These are phyloP conservation scores for Alternaria brassicae DNA, from an alignment of 2,329 filamentous ascomycete genomes.

Conservation along the genomic window DNA sequence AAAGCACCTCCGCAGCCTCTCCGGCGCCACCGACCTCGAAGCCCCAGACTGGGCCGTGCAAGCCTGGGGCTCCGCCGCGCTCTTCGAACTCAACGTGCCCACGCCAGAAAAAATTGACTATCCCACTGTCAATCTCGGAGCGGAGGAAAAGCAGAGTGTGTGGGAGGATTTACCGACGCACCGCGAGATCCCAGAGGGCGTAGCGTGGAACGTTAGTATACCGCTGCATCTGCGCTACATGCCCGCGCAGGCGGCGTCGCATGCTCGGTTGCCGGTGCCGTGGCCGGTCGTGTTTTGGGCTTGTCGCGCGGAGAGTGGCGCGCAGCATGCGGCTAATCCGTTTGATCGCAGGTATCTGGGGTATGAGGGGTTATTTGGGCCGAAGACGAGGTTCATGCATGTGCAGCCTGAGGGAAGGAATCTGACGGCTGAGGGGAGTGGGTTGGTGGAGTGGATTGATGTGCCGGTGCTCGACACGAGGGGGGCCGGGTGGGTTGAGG, in stretches of 20 bases:
- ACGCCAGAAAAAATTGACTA: conserved; percentile 6
- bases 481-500: conserved; percentile 48
- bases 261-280: conserved; percentile 64
- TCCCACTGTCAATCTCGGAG: conserved; percentile 11
- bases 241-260: conserved; percentile 47
- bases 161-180: conserved; percentile 7
- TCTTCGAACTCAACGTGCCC: conserved; percentile 73
- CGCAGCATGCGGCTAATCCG: conserved; percentile 76
- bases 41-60: conserved; percentile 81
- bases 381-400: conserved; percentile 84
- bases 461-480: conserved; percentile 54
- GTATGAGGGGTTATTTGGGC: conserved; percentile 81
- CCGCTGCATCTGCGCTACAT: conserved; percentile 89
- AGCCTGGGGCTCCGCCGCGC: conserved; percentile 78
- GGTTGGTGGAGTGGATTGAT: conserved; percentile 44
- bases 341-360: conserved; percentile 88
- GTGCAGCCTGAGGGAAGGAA: conserved; percentile 41
- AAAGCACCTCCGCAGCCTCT: conserved; percentile 69
- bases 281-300: conserved; percentile 92
- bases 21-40: conserved; percentile 85
- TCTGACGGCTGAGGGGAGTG: background rate
- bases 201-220: conserved; percentile 69
- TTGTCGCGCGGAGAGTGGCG: conserved; percentile 71
- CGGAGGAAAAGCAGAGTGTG: background rate
- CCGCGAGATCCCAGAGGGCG: conserved; percentile 27